These are phyloP conservation scores for Zygosaccharomyces lentus DNA, from an alignment of 805 yeast genomes.

Conservation along the genomic window DNA sequence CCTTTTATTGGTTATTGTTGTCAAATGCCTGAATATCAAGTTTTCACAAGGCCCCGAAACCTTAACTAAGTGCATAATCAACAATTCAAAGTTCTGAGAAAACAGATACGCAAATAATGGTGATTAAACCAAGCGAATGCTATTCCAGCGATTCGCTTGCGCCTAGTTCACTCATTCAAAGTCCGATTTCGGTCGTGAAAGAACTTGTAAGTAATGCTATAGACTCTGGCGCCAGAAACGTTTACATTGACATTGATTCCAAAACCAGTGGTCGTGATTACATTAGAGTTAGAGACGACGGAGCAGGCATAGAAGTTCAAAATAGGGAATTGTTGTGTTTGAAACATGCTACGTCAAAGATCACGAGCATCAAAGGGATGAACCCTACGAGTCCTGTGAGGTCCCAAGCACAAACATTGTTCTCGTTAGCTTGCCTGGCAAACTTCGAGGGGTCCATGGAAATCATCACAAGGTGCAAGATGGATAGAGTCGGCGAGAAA, in stretches of 20 bases:
- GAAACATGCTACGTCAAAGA: slow-evolving; percentile 43
- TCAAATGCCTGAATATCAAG: neutral
- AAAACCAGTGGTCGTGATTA: slow-evolving; percentile 37
- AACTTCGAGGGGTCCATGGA: slow-evolving; percentile 27
- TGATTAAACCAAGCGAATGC: slow-evolving; percentile 16
- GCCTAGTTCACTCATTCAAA: slow-evolving; percentile 33
- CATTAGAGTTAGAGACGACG: slow-evolving; percentile 39
- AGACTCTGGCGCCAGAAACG: slow-evolving; percentile 35
- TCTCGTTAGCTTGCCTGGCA: slow-evolving; percentile 34
- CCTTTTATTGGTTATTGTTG: neutral
- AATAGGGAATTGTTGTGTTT: slow-evolving; percentile 38
- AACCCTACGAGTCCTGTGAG: slow-evolving; percentile 37
- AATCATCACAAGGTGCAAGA: slow-evolving; percentile 31
- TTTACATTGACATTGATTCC: slow-evolving; percentile 38
- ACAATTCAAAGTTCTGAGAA: no score
- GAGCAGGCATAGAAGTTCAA: slow-evolving; percentile 34
- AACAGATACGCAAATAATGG: slow-evolving; percentile 11
- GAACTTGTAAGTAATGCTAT: slow-evolving; percentile 42
- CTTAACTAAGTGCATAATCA: no score
- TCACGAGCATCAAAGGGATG: slow-evolving; percentile 32
- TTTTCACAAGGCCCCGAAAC: no score
- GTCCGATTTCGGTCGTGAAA: slow-evolving; percentile 38
- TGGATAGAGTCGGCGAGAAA: slow-evolving; percentile 33
- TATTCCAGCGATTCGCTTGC: slow-evolving; percentile 18
- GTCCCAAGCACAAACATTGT: slow-evolving; percentile 49